Evolutionary conservation across 2,329 filamentous ascomycete species (phyloP).

Genomic region (Diaporthe amygdali): DNA sequence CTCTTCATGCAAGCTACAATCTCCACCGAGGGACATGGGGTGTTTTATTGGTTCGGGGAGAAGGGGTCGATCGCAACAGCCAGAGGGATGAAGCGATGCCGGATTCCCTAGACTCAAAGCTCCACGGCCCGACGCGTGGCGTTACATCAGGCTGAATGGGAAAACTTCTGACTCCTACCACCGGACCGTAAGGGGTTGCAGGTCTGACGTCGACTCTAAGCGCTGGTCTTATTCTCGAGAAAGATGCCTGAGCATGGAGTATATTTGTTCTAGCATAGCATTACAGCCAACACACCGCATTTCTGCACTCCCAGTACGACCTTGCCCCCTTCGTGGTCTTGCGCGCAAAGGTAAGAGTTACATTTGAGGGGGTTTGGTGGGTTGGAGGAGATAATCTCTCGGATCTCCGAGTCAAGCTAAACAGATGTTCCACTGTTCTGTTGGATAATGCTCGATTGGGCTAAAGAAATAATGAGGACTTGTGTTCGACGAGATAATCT

Average conservation of each 20-base stretch:
- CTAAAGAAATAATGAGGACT: not conserved
- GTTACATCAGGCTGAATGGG: not conserved
- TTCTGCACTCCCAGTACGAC: not conserved
- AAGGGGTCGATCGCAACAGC: not conserved
- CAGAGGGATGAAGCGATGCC: not conserved
- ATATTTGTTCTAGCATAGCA: not conserved
- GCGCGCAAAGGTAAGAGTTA: not conserved
- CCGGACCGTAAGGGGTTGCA: not conserved
- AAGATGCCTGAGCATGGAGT: not conserved
- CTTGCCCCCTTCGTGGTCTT: not conserved
- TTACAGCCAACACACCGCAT: not conserved
- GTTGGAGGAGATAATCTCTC: no score
- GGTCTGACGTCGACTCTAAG: not conserved
- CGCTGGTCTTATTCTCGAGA: not conserved
- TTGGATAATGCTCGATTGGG: not conserved
- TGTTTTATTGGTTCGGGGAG: slow-evolving; percentile 1
- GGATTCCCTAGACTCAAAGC: not conserved
- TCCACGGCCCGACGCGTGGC: slow-evolving; percentile 12
- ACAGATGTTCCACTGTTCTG: not conserved
- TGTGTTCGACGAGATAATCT: not conserved
- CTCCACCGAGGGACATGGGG: not conserved
- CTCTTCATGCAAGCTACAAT: not conserved
- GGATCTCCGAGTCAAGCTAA: not conserved
- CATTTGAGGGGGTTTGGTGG: no score
- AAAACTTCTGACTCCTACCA: not conserved